Base-by-base conservation (phyloP, 371 early-diverging fungal genomes). In the Catenaria anguillulae region DNA sequence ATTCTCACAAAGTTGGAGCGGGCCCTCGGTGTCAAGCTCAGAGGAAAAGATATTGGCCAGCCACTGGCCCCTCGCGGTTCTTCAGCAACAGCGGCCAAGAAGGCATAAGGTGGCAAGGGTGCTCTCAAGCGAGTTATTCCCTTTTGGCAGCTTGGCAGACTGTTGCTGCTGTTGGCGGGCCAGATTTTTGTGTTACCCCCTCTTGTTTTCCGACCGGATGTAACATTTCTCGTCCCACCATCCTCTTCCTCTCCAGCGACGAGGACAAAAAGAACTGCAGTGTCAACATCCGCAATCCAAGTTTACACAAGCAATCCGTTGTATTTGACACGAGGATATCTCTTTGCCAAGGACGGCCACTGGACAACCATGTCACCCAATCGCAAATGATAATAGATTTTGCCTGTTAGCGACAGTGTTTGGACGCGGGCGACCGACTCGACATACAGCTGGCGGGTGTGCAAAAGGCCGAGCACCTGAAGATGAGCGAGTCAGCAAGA, bases 401-500 rank as follows among this genome's bases (percentile, higher is more conserved):
- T 84, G 23, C 93, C 96, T 0, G 91, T 83, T 33, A 97, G 68
- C 29, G 96, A 95, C 26, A 93, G 72, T 1, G 77, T 71, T 8
- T 76, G 64, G 17, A 93, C 92, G 29, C 96, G 80, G 12, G 97
- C 95, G 79, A 90, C 84, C 13, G 90, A 88, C 75, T 97, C 96
- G 23, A 97, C 73, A 71, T 86, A 94, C 26, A 93, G 71, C 19
- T 75, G 77, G 2, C 62, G 52, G 0, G 83, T 80, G 19, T 68
- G 67, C 61, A 77, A 75, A 17, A 85, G 62, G 23, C 83, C 79
- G 4, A 87, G 61, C 1, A 86, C 61, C 74, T 85, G n/a, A n/a
- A n/a, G n/a, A 73, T 26, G 24, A 43, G 34, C 31, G n/a, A n/a
- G n/a, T n/a, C n/a, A n/a, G n/a, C n/a, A n/a, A n/a, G n/a, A n/a